These are phyloP conservation scores for Solidago caesia DNA, from an alignment of 129 eudicot species.

Conservation along the genomic window DNA sequence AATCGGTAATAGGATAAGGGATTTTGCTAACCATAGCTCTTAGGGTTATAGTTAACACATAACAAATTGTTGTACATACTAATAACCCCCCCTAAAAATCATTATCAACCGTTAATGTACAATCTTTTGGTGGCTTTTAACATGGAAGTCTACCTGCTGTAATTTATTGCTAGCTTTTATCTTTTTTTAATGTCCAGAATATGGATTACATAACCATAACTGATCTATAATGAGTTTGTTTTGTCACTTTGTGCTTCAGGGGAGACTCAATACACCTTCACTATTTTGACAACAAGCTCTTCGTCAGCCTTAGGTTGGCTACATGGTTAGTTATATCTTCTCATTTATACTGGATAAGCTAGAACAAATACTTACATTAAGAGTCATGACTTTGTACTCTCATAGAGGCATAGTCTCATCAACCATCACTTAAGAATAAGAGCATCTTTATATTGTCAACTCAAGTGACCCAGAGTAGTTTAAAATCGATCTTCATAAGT, in stretches of 20 bases:
- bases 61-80: too few relatives aligned
- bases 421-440: background rate
- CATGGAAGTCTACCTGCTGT: background rate
- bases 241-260: constrained; percentile 47
- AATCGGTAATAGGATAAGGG: background rate
- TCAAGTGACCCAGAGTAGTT: too few relatives aligned
- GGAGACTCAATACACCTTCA: constrained; percentile 74
- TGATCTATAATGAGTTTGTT: background rate
- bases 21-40: too few relatives aligned
- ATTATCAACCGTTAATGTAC: too few relatives aligned
- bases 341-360: background rate
- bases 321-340: constrained; percentile 64
- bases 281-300: constrained; percentile 83
- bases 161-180: background rate
- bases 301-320: constrained; percentile 83
- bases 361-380: background rate
- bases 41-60: too few relatives aligned
- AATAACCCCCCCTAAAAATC: too few relatives aligned
- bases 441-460: background rate
- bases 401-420: too few relatives aligned
- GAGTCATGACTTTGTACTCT: background rate
- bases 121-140: background rate
- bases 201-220: background rate
- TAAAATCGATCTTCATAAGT: too few relatives aligned
- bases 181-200: background rate